Percentiles rank a stretch among this genome's conserved stretches.
Evolutionary conservation across 2,329 filamentous ascomycete genomes (phyloP).

Genomic region (Aspergillus neotritici): DNA sequence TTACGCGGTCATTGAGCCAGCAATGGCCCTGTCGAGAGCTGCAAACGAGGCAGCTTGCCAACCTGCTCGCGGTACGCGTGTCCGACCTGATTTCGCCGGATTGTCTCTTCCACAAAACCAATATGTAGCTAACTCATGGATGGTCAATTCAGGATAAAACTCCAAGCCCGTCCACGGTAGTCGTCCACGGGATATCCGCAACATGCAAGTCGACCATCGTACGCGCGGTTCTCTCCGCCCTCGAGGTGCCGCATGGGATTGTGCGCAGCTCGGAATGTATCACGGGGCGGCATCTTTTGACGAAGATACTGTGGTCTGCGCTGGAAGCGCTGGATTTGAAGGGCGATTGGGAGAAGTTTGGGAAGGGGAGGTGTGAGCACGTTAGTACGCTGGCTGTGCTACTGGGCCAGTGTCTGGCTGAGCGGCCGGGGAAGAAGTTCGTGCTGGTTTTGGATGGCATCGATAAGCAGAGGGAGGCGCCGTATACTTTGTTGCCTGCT

Average conservation of each 20-base stretch:
- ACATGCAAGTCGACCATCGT: conserved; percentile 79
- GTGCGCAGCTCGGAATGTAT: conserved; percentile 44
- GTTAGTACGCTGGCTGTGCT: conserved; percentile 70
- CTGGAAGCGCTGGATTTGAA: conserved; percentile 32
- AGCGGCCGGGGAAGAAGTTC: conserved; percentile 51
- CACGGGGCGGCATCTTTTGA: conserved; percentile 41
- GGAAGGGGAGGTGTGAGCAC: conserved; percentile 66
- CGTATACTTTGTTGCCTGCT: conserved; percentile 71
- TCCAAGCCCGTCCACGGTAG: conserved; percentile 67
- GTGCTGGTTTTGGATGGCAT: conserved; percentile 83
- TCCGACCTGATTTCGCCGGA: conserved; percentile 11
- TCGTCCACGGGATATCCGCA: conserved; percentile 77
- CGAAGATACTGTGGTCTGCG: conserved; percentile 40
- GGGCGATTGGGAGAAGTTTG: conserved; percentile 41
- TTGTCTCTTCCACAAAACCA: neutral
- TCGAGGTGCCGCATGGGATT: conserved; percentile 44
- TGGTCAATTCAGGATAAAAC: conserved; percentile 31
- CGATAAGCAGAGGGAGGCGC: conserved; percentile 74
- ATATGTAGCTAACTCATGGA: conserved; percentile 1
- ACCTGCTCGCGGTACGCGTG: conserved; percentile 35
- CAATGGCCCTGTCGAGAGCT: conserved; percentile 42
- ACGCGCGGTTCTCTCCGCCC: conserved; percentile 56
- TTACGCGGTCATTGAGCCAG: conserved; percentile 30
- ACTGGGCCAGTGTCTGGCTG: conserved; percentile 46
- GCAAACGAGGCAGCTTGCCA: conserved; percentile 38